Evolutionary conservation across 768 basidiomycete genomes (phyloP).

Genomic region (Podaxis carcinomalis): DNA sequence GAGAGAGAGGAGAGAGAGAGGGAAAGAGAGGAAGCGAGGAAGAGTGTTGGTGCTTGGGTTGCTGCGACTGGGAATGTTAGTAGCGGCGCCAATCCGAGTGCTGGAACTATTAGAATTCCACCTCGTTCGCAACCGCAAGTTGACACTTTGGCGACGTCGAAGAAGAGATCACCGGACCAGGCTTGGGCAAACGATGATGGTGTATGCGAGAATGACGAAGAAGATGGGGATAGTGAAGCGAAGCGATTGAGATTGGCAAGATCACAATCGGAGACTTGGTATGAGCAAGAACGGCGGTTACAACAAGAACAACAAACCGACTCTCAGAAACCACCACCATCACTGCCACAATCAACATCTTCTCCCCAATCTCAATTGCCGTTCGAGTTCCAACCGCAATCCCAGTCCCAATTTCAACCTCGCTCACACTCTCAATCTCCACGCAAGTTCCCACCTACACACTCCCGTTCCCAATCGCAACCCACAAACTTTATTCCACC

Average conservation of each 20-base stretch:
- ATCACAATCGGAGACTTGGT: slow-evolving; percentile 10
- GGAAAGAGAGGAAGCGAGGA: slow-evolving; percentile 6
- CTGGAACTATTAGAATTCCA: not conserved
- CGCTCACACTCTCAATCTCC: not conserved
- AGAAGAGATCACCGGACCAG: slow-evolving; percentile 10
- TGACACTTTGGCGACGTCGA: not conserved
- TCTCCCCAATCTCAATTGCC: not conserved
- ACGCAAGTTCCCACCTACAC: not conserved
- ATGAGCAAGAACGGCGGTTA: not conserved
- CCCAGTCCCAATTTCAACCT: not conserved
- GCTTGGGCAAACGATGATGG: slow-evolving; percentile 11
- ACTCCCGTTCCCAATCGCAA: not conserved
- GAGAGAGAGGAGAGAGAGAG: slow-evolving; percentile 4
- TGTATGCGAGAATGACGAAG: not conserved
- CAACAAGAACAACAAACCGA: not conserved
- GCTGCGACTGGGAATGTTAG: not conserved
- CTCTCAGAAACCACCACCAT: not conserved
- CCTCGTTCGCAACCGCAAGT: not conserved
- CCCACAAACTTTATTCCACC: slow-evolving; percentile 14
- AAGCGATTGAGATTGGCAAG: slow-evolving; percentile 8
- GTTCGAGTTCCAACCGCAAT: not conserved
- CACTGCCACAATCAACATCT: not conserved
- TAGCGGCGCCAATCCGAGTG: not conserved
- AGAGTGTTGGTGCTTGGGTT: not conserved
- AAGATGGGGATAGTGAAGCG: not conserved